Conservation (phyloP, 1,284 basidiomycete species). For the Apiotrichum gamsii region DNA sequence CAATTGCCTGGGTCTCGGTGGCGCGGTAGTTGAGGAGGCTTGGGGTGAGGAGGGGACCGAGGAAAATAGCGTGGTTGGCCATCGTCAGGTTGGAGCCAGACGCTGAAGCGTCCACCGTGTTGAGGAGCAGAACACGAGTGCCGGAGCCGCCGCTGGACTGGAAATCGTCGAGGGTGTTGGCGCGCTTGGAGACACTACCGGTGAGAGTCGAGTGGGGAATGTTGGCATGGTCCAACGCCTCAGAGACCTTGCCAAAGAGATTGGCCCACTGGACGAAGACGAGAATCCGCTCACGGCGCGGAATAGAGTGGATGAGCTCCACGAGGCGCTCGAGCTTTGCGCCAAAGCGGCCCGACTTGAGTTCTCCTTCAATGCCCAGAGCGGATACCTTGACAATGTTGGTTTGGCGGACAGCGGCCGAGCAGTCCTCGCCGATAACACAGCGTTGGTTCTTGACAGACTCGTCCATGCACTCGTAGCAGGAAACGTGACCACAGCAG, state of each 20-base stretch:
- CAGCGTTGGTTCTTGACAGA: constrained; percentile 74
- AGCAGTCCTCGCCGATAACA: constrained; percentile 63
- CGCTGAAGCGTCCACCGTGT: constrained; percentile 88
- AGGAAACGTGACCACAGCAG: constrained; percentile 83
- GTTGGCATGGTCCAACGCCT: constrained; percentile 65
- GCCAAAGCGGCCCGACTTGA: constrained; percentile 71
- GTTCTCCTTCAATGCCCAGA: constrained; percentile 75
- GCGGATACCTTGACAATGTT: constrained; percentile 77
- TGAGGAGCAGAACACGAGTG: constrained; percentile 70
- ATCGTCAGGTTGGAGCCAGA: constrained; percentile 86
- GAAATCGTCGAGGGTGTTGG: constrained; percentile 74
- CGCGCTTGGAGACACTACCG: constrained; percentile 68
- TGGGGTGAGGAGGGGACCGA: constrained; percentile 77
- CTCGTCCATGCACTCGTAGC: constrained; percentile 62
- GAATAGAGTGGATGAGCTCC: constrained; percentile 70
- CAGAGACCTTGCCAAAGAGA: constrained; percentile 79
- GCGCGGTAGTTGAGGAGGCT: constrained; percentile 75
- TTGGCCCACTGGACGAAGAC: constrained; percentile 94
- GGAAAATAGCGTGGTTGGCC: constrained; percentile 91
- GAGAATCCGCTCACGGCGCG: constrained; percentile 71
- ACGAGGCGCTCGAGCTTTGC: constrained; percentile 82
- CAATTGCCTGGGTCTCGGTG: constrained; percentile 82
- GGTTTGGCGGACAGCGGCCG: constrained; percentile 63
- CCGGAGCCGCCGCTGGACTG: constrained; percentile 59
- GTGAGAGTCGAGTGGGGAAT: constrained; percentile 75